phyloP scores from a whole-genome alignment of 352 stramenopile genomes.

The Globisporangium irregulare region DNA sequence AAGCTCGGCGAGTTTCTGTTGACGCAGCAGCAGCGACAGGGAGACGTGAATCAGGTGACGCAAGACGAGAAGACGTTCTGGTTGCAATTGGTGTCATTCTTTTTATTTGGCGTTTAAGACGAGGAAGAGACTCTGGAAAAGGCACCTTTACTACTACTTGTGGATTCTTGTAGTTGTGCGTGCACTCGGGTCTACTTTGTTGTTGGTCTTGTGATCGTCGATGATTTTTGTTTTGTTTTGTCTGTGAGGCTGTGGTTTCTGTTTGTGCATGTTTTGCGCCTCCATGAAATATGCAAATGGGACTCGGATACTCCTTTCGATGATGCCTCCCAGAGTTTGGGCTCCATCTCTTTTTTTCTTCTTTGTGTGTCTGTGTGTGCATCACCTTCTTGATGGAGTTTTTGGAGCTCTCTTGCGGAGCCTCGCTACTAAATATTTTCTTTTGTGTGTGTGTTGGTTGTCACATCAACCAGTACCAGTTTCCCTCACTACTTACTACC shows the following conservation, averaged over 20 bases:
- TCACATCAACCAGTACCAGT: background rate
- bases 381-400: background rate
- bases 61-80: slow-evolving; percentile 43
- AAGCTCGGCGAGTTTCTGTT: slow-evolving; percentile 6
- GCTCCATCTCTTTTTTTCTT: slow-evolving; percentile 2
- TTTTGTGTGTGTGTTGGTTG: slow-evolving; percentile 12
- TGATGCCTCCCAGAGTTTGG: background rate
- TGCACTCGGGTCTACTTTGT: background rate
- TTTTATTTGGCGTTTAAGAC: slow-evolving; percentile 39
- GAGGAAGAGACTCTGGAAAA: background rate
- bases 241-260: background rate
- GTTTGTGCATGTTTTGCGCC: background rate
- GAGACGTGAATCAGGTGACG: background rate
- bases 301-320: background rate
- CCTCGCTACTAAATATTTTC: slow-evolving; percentile 28
- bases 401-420: background rate
- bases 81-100: slow-evolving; percentile 60
- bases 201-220: background rate
- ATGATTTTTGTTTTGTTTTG: background rate
- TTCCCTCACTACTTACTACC: background rate
- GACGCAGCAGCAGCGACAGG: background rate
- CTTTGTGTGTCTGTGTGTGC: background rate
- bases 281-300: background rate
- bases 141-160: background rate
- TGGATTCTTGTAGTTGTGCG: background rate